Base-by-base conservation (phyloP, 495 filamentous ascomycete genomes). In the Penicillium mononematosum region DNA sequence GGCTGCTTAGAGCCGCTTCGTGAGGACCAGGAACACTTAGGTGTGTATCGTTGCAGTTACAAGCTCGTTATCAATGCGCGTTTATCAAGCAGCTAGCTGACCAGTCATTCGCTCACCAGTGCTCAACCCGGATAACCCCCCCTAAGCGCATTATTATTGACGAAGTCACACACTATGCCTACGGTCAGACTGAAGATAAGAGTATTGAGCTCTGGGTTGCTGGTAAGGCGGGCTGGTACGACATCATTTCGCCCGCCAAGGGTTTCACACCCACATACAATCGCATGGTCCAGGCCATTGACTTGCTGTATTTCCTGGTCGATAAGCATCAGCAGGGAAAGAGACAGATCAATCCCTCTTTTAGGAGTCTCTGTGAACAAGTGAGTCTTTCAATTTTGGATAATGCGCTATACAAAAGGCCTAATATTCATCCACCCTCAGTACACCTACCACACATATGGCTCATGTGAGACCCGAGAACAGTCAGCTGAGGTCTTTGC, bases 151-250 rank as follows among this genome's bases (percentile, higher is more conserved):
- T 93, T 60, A 82, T 89, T 54, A 81, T 92, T 45, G 71, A 77
- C 36, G 75, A 81, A 45, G 85, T 89, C 0, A 76, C 75, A 9
- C 74, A 79, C 9, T 95, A 85, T 71, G 85, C 90, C 0, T 88
- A 90, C 64, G 88, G 87, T 19, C 80, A 87, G 47, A 82, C 79
- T 47, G 78, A 78, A 11, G 79, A 85, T 61, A 78, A 82, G 7
- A 79, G 77, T 20, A 76, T 85, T 36, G 78, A 81, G 34, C 70
- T 92, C 46, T 96, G 90, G 90, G 88, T 88, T 31, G 82, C 84
- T 34, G 90, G 90, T 46, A 71, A 77, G 56, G 83, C 87, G n/a
- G 90, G 89, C 53, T 93, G 89, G 89, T 93, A 85, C 70, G 81
- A 86, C 66, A 82, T 94, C 25, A 55, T 45, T 39, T 70, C 75